Percentiles rank a stretch among this genome's conserved stretches.
phyloP scores from a whole-genome alignment of 2,329 filamentous ascomycete genomes.

The Paecilomyces variotii region DNA sequence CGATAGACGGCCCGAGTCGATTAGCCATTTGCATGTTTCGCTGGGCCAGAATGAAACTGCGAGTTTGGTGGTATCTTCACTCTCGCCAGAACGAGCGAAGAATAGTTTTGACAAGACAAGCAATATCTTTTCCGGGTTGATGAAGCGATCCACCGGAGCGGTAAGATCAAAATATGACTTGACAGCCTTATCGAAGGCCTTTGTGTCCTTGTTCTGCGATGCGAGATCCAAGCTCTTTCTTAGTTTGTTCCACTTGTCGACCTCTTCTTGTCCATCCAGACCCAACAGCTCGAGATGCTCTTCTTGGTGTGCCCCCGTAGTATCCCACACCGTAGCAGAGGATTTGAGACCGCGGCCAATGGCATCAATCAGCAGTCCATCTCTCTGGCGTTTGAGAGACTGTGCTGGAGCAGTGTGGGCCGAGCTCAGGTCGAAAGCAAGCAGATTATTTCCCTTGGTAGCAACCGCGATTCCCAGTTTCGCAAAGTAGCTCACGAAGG shows the following conservation, averaged over 20 bases:
- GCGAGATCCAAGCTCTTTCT: conserved; percentile 22
- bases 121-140: conserved; percentile 29
- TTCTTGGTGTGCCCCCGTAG: conserved; percentile 19
- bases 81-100: conserved; percentile 13
- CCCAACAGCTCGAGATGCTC: conserved; percentile 23
- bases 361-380: conserved; percentile 34
- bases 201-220: conserved; percentile 17
- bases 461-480: conserved; percentile 37
- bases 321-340: conserved; percentile 20
- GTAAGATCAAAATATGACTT: conserved; percentile 17
- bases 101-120: conserved; percentile 35
- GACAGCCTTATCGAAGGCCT: conserved; percentile 28
- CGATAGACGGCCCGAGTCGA: conserved; percentile 30
- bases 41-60: conserved; percentile 29
- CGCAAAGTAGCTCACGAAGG: conserved; percentile 37
- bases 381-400: conserved; percentile 31
- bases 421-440: conserved; percentile 37
- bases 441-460: conserved; percentile 31
- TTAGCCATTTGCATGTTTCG: conserved; percentile 34
- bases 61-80: conserved; percentile 16
- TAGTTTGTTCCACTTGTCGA: conserved; percentile 26
- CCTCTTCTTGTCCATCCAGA: conserved; percentile 22
- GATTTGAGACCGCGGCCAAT: conserved; percentile 34
- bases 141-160: conserved; percentile 16
- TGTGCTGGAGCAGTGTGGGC: conserved; percentile 18